Base-by-base conservation (phyloP, 2,329 filamentous ascomycete genomes). In the Venturia pyrina region DNA sequence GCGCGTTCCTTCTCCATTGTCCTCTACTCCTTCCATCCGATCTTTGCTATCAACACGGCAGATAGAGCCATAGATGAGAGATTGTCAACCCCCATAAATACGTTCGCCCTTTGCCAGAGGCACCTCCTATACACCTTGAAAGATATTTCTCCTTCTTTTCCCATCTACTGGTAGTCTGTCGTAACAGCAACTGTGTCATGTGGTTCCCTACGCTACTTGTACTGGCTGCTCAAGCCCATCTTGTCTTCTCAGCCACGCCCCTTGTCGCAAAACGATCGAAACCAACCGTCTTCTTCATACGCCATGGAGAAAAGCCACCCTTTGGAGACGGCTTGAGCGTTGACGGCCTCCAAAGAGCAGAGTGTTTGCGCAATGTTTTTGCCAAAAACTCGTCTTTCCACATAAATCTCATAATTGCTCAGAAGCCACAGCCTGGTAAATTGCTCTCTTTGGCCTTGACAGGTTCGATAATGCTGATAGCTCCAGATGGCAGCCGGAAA, bases 231-330 rank as follows among this genome's bases (percentile, higher is more conserved):
- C 34, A 21, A 61, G 34, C 60, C 40, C 60, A 62, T n/a, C 24
- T 62, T 46, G 60, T 46, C 24, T 46, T 44, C 40, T 62, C 60
- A 32, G 43, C 60, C 37, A 43, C 60, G 43, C 17, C 60, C 21
- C 24, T 62, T 5, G n/a, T 40, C 40, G 21, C 59, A 19, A 62
- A 61, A n/a, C 60, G 40, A 19, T 44, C 69, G 2, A 64, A 72
- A 19, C 79, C 83, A 1, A 86, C 81, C 0, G 82, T 87, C 41
- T 88, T 86, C 71, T 75, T 87, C 10, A 87, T 88, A 71, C 82
- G 85, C 21, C 85, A 88, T 69, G 85, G 85, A 67, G 85, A 88
- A 73, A 88, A 88, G 73, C 85, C 85, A 2, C 66, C 70, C 1
- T 78, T 78, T 19, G 76, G 76, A 43, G 74, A 79, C 66, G 84